Conservation (phyloP, 2,329 filamentous ascomycete species). For the Penicillium sp. region DNA sequence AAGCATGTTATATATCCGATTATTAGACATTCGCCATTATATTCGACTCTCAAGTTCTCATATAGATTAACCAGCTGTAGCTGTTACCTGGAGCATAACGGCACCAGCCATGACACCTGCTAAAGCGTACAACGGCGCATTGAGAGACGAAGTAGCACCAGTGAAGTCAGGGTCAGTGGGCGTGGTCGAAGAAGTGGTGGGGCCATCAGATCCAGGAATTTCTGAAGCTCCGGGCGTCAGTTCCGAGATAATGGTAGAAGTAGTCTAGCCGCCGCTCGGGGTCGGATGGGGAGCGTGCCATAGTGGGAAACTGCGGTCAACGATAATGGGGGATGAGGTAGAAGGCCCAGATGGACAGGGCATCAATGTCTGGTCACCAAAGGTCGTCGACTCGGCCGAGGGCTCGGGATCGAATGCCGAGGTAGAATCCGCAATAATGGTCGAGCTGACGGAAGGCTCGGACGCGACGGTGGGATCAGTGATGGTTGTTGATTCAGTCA, state of each 20-base stretch:
- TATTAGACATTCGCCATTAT: neutral
- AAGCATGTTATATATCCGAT: neutral
- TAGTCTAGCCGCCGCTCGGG: neutral
- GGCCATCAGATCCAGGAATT: neutral
- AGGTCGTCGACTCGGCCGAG: neutral
- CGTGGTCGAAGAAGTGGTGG: neutral
- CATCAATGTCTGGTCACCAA: neutral
- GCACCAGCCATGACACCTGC: slow-evolving; percentile 2
- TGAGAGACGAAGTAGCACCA: slow-evolving; percentile 2
- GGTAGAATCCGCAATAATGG: neutral
- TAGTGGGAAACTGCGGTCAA: neutral
- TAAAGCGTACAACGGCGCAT: neutral
- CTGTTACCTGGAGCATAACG: neutral
- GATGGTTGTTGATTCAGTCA: neutral
- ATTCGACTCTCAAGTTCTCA: neutral
- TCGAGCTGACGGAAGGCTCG: neutral
- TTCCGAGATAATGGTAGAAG: neutral
- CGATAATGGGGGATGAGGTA: neutral
- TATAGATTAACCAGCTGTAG: neutral
- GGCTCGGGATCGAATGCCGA: neutral
- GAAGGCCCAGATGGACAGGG: neutral
- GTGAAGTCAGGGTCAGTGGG: neutral
- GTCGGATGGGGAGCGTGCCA: neutral
- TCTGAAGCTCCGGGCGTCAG: neutral
- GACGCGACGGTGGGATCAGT: neutral